Base-by-base conservation (phyloP, 345 rosid species). In the Citrus reticulata region DNA sequence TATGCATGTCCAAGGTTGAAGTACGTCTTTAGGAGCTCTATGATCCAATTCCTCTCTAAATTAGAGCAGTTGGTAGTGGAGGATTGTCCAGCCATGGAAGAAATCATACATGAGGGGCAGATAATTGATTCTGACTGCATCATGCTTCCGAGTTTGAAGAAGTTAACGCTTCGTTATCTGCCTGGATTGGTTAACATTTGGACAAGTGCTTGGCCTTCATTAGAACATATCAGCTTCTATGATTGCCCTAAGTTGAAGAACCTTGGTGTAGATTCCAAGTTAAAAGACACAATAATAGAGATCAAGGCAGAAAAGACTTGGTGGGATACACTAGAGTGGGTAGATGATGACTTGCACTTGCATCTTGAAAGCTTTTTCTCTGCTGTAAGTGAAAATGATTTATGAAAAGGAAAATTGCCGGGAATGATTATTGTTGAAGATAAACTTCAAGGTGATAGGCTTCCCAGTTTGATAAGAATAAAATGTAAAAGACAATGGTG, bases 11-110 rank as follows among this genome's bases (percentile, higher is more conserved):
- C 55, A 1, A 30, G 42, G 79, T 64, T 78, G 72, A 70, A 63
- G 1, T 60, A 13, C 61, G 58, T 76, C 58, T 35, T 83, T n/a
- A 71, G 58, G 19, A 79, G 67, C 71, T 70, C 75, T 9, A 65
- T 79, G 80, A 27, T 69, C 46, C n/a, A 75, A 2, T 37, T 27
- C 22, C 2, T 79, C 13, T 29, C 77, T 16, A 75, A 79, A 22
- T 60, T 76, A 20, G 80, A 76, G 64, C 72, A 83, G 67, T 42
- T 83, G 35, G 66, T 30, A 2, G 78, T 83, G 6, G 80, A 83
- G 66, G 82, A 79, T 68, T 83, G 78, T 60, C 59, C 57, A 10
- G 72, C 70, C 58, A 71, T 72, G 0, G 71, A 42, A 27, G 67
- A 49, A 16, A 60, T 79, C 5, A 5, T 75, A 13, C 46, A 22